Base-by-base conservation (phyloP, 257 asterid genomes). In the Ocimum tenuiflorum region DNA sequence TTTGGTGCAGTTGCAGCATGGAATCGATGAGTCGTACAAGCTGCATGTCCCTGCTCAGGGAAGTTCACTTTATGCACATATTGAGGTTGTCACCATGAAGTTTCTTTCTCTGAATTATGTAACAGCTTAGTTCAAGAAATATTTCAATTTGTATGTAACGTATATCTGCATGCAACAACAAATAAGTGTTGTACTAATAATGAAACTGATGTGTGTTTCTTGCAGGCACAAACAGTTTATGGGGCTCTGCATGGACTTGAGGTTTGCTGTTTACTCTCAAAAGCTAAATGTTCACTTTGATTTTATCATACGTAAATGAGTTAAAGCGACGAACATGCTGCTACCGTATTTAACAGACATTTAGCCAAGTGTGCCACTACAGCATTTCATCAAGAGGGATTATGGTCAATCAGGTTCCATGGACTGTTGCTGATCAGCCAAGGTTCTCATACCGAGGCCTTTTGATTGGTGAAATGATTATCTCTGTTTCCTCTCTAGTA, bases 201-300 rank as follows among this genome's bases (percentile, higher is more conserved):
- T 41, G 19, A 20, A 56, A 38, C 12, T 8, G 13, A 56, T 70
- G 41, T 41, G 8, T 6, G 63, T 49, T 53, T n/a, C 63, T 27
- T 84, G 88, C 94, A 91, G 98, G 99, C 99, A 70, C 77, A 78
- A 60, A 87, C 97, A 53, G 83, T 92, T 50, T 89, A 89, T 49
- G 99, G 99, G 58, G 99, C 96, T 57, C 72, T 92, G 65, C 99
- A 92, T 72, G 99, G 86, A 61, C 77, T 92, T 68, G 86, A 92
- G 97, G 99, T 91, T 49, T 51, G 69, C 23, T 55, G 36, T 52
- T 75, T 64, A n/a, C 14, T 42, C 56, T 53, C 20, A 33, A 35
- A 68, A 42, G 42, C 59, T 55, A 33, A 7, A 8, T 29, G 23
- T 36, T 53, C 4, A 7, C 55, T 51, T 38, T 38, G 18, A 33